Percentiles rank a stretch among this genome's conserved stretches.
Conservation (phyloP, 2,329 filamentous ascomycete genomes). For the Cladosporium colombiae region DNA sequence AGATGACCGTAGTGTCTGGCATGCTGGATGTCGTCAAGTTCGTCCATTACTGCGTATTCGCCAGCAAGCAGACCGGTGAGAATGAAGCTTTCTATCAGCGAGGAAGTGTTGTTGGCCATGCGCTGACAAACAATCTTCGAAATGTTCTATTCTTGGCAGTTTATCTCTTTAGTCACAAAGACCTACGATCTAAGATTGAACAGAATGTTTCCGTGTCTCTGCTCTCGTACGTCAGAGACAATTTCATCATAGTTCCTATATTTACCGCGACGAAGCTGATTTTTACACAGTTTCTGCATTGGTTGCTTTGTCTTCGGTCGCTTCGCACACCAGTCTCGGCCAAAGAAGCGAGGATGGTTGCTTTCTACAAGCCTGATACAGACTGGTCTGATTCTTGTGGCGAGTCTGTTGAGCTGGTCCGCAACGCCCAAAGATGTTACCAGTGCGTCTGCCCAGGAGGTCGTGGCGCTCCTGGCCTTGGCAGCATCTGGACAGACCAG, state of each 20-base stretch:
- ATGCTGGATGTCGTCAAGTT: slow-evolving; percentile 34
- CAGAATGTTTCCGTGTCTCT: slow-evolving; percentile 1
- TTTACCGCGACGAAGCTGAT: not conserved
- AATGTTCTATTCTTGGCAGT: slow-evolving; percentile 15
- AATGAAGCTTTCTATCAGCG: slow-evolving; percentile 30
- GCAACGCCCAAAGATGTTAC: not conserved
- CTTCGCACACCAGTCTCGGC: not conserved
- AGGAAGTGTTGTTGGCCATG: too few relatives aligned
- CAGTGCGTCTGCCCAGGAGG: slow-evolving; percentile 8
- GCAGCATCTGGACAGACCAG: slow-evolving; percentile 26
- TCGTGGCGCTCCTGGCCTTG: slow-evolving; percentile 24
- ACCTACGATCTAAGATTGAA: slow-evolving; percentile 9
- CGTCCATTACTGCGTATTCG: slow-evolving; percentile 32
- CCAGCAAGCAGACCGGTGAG: slow-evolving; percentile 39
- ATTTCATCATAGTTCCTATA: not conserved
- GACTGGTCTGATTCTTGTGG: slow-evolving; percentile 22
- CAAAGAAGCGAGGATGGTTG: slow-evolving; percentile 21
- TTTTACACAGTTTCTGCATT: not conserved
- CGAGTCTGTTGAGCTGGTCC: slow-evolving; percentile 3
- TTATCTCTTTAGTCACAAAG: slow-evolving; percentile 1
- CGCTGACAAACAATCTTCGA: too few relatives aligned
- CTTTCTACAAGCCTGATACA: slow-evolving; percentile 25
- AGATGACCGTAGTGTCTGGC: slow-evolving; percentile 32
- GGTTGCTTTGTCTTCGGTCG: slow-evolving; percentile 5
- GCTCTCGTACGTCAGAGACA: not conserved